Conservation (phyloP, 2,329 filamentous ascomycete species). For the Atkinsonella texensis region DNA sequence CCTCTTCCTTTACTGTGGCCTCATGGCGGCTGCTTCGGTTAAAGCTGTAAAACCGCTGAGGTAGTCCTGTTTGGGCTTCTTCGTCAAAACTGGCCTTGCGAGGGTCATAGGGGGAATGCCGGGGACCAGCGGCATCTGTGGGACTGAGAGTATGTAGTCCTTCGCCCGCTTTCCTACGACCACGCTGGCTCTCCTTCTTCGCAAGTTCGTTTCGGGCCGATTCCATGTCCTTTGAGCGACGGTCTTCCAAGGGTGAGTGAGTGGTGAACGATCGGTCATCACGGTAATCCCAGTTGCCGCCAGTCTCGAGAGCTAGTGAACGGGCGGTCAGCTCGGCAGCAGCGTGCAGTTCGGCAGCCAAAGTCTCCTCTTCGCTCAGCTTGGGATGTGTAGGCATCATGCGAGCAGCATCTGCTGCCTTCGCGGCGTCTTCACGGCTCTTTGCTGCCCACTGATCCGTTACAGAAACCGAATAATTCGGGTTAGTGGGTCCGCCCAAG, state of each 20-base stretch:
- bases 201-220: conserved; percentile 23
- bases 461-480: conserved; percentile 69
- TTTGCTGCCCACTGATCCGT: conserved; percentile 53
- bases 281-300: conserved; percentile 12
- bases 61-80: conserved; percentile 27
- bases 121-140: conserved; percentile 19
- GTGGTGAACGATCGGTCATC: conserved; percentile 8
- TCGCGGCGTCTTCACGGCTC: conserved; percentile 46
- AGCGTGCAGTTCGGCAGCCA: conserved; percentile 30
- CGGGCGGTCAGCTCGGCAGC: conserved; percentile 32
- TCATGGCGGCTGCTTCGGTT: conserved; percentile 10
- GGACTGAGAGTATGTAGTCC: conserved; percentile 24
- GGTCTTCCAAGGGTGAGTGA: conserved; percentile 21
- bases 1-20: conserved; percentile 7
- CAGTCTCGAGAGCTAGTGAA: conserved; percentile 15
- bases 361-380: conserved; percentile 15
- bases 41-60: conserved; percentile 19
- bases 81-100: conserved; percentile 29
- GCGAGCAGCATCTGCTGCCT: conserved; percentile 51
- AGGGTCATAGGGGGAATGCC: no score
- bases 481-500: conserved; percentile 58
- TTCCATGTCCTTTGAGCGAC: conserved; percentile 26
- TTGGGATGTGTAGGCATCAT: conserved; percentile 41
- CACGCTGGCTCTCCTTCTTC: conserved; percentile 33
- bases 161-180: conserved; percentile 38